Percentiles rank a stretch among this genome's conserved stretches.
Conservation (phyloP, 805 yeast species). For the Limtongia smithiae region DNA sequence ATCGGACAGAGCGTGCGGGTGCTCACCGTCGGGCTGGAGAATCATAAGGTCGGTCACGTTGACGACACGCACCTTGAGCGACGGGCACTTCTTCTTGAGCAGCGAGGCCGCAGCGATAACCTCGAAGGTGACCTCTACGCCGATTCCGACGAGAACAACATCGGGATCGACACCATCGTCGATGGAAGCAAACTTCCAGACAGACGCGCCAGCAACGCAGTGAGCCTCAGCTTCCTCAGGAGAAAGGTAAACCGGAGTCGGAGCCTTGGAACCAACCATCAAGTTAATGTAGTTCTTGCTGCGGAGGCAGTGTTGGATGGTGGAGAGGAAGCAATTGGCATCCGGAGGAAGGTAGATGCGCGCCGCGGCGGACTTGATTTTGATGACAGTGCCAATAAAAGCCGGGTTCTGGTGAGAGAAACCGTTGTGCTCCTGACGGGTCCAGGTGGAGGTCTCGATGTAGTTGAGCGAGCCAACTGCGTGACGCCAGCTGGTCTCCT, state of each 20-base stretch:
- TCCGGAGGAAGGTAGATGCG: slow-evolving; percentile 31
- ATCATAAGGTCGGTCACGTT: slow-evolving; percentile 30
- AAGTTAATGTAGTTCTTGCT: slow-evolving; percentile 26
- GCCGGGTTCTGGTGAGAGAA: slow-evolving; percentile 30
- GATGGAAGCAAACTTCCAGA: slow-evolving; percentile 29
- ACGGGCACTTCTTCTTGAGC: slow-evolving; percentile 22
- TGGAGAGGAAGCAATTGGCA: slow-evolving; percentile 28
- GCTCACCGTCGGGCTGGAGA: slow-evolving; percentile 18
- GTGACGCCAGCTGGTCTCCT: slow-evolving; percentile 28
- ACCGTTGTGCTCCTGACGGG: slow-evolving; percentile 31
- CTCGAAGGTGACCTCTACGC: slow-evolving; percentile 30
- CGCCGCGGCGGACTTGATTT: slow-evolving; percentile 26
- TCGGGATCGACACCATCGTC: slow-evolving; percentile 29
- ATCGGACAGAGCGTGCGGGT: slow-evolving; percentile 25
- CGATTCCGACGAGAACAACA: slow-evolving; percentile 29
- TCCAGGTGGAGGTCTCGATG: slow-evolving; percentile 29
- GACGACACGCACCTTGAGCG: slow-evolving; percentile 28
- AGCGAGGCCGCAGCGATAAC: slow-evolving; percentile 29
- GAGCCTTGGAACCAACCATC: slow-evolving; percentile 29
- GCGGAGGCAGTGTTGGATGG: slow-evolving; percentile 25
- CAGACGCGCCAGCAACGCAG: slow-evolving; percentile 30
- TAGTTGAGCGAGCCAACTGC: slow-evolving; percentile 27
- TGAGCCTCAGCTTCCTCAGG: slow-evolving; percentile 30
- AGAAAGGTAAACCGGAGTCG: slow-evolving; percentile 22
- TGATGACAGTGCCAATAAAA: slow-evolving; percentile 28